Conservation (phyloP, 2,329 filamentous ascomycete species). For the Exophiala spinifera region DNA sequence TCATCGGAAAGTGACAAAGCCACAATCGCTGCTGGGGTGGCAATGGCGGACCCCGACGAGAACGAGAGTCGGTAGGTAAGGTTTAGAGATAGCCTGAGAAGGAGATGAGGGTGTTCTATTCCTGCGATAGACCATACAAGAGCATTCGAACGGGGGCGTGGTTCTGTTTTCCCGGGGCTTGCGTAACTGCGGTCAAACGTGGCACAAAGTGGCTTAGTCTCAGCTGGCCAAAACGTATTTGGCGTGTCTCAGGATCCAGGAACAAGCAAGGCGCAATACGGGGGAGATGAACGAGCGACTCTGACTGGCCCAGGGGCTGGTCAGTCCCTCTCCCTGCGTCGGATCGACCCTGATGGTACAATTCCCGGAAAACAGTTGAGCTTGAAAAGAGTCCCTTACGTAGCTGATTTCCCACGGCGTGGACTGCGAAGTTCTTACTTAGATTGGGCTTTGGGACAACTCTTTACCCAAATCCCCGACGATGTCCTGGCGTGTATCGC, state of each 20-base stretch:
- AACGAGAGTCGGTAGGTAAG: too few relatives aligned
- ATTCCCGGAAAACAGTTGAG: not conserved
- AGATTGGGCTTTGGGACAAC: too few relatives aligned
- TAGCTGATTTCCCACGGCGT: too few relatives aligned
- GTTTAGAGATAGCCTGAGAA: not conserved
- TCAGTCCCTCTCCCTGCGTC: not conserved
- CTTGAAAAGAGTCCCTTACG: too few relatives aligned
- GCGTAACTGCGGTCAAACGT: not conserved
- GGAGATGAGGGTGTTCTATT: not conserved
- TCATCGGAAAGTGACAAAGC: too few relatives aligned
- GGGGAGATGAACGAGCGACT: not conserved
- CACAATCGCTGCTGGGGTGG: too few relatives aligned
- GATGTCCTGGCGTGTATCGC: too few relatives aligned
- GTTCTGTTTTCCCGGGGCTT: not conserved
- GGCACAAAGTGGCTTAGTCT: conserved; percentile 1
- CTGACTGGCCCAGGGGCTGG: not conserved
- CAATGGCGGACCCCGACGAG: too few relatives aligned
- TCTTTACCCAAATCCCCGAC: too few relatives aligned
- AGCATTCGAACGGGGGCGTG: too few relatives aligned
- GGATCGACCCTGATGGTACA: not conserved
- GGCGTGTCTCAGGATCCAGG: conserved; percentile 20
- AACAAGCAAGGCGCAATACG: conserved; percentile 15
- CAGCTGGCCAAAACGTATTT: conserved; percentile 1
- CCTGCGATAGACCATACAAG: too few relatives aligned
- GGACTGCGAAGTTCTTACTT: too few relatives aligned